Conservation (phyloP, 1,139 yeast genomes). For the Debaryomycetaceae sp. region DNA sequence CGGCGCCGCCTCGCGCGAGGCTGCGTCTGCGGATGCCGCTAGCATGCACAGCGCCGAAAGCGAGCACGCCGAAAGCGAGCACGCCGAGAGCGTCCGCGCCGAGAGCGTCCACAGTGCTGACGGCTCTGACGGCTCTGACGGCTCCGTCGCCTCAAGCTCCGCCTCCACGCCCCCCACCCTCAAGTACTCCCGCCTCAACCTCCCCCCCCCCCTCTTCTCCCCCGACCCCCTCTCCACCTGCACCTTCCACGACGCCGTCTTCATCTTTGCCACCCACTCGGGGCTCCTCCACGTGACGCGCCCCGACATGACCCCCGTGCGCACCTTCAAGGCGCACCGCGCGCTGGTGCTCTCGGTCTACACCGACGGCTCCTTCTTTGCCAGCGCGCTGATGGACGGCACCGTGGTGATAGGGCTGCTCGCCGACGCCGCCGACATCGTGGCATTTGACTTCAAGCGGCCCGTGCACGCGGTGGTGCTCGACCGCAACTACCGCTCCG, state of each 20-base stretch:
- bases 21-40: too few relatives aligned
- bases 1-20: too few relatives aligned
- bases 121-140: too few relatives aligned
- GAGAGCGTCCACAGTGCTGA: too few relatives aligned
- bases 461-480: conserved; percentile 87
- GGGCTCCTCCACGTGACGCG: conserved; percentile 71
- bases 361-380: conserved; percentile 70
- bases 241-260: conserved; percentile 51
- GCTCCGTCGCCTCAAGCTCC: too few relatives aligned
- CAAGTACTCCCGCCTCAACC: conserved; percentile 64
- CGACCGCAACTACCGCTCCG: conserved; percentile 60
- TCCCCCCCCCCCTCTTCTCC: conserved; percentile 64
- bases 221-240: conserved; percentile 77
- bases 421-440: conserved; percentile 55
- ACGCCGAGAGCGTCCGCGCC: too few relatives aligned
- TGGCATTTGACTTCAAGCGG: conserved; percentile 77
- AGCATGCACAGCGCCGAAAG: too few relatives aligned
- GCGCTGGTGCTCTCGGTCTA: conserved; percentile 75
- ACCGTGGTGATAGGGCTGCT: conserved; percentile 80
- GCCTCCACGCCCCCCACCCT: conserved; percentile 76
- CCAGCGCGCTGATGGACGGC: conserved; percentile 92
- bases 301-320: conserved; percentile 52
- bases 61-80: too few relatives aligned
- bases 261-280: conserved; percentile 85
- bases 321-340: conserved; percentile 79